Evolutionary conservation across 2,329 filamentous ascomycete species (phyloP).

Genomic region (Rasamsonia emersonii): DNA sequence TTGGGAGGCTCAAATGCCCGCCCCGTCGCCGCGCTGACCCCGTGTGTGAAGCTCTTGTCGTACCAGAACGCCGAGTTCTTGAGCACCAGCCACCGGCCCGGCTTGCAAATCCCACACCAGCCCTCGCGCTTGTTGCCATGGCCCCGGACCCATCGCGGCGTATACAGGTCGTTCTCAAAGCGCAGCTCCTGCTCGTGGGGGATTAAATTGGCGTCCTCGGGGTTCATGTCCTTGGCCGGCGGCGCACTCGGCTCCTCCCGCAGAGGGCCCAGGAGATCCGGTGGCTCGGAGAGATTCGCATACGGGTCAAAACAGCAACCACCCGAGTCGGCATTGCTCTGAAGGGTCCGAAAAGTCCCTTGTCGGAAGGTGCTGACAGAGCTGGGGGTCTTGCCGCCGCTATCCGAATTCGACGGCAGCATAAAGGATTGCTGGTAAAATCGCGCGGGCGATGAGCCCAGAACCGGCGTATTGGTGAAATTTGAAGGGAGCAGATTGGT

Average conservation of each 20-base stretch:
- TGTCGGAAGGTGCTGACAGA: constrained; percentile 57
- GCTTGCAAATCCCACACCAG: constrained; percentile 84
- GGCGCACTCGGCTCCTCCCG: constrained; percentile 65
- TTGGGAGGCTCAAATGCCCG: constrained; percentile 69
- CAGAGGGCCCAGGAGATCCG: constrained; percentile 67
- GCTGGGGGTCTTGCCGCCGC: constrained; percentile 44
- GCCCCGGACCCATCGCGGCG: constrained; percentile 73
- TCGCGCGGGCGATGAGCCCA: constrained; percentile 3
- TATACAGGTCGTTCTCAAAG: constrained; percentile 75
- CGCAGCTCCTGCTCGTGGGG: constrained; percentile 72
- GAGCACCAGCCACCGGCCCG: constrained; percentile 74
- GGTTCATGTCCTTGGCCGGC: constrained; percentile 73
- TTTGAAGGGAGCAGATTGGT: constrained; percentile 32
- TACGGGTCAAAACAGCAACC: constrained; percentile 51
- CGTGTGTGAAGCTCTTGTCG: constrained; percentile 83
- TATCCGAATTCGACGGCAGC: constrained; percentile 43
- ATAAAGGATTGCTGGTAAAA: constrained; percentile 16
- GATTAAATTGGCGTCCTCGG: constrained; percentile 63
- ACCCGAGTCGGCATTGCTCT: constrained; percentile 65
- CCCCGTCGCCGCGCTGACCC: constrained; percentile 74
- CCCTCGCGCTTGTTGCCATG: constrained; percentile 82
- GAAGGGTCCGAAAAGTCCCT: constrained; percentile 63
- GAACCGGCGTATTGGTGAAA: constrained; percentile 2
- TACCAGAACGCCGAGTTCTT: constrained; percentile 94
- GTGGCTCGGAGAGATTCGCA: constrained; percentile 63